Evolutionary conservation across 441 rosid genomes (phyloP), one percentile per base, ranked within the genome.

Genomic region (Theobroma grandiflorum): DNA sequence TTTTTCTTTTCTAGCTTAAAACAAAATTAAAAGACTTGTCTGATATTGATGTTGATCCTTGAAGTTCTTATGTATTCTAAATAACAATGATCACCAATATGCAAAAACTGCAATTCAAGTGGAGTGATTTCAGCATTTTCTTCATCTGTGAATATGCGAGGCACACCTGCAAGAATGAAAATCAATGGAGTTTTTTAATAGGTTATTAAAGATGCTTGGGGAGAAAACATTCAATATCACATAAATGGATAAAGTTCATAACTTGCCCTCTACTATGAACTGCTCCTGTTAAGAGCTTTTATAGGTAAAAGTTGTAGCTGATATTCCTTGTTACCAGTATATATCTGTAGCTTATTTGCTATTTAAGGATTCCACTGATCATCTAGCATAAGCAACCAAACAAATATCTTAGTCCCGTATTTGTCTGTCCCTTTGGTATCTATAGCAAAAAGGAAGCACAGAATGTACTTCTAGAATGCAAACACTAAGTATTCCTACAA

Each of bases 21-120:
- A 57, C 2, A 62, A 26, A 70, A 82, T 88, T 82, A 94, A 76
- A 87, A 90, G 52, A 94, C 98, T 86, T 93, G 96, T 87, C 98
- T 90, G 72, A 92, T 96, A 78, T 94, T 96, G 77, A 96, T 90
- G 86, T 96, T 93, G 87, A 93, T 90, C 84, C 99, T 94, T 35
- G 95, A 94, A 73, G 87, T 87, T 90, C 85, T 88, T 74, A 90
- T 87, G 77, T 93, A 96, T 38, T 94, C 94, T 57, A 88, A 85
- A 57, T 87, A 74, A 79, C 22, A 82, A 18, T 4, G 45, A 70
- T 85, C 93, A 20, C 76, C 83, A 53, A 83, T 88, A 10, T 58
- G 78, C 0, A 86, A 72, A 78, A 93, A 80, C 57, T 85, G 90
- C 76, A 78, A 59, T 78, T 89, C 97, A 76, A 96, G 94, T 20